Percentiles rank a stretch among this genome's conserved stretches.
These are phyloP conservation scores for Xylaria sp. DNA, from an alignment of 2,329 filamentous ascomycete species.

Conservation along the genomic window DNA sequence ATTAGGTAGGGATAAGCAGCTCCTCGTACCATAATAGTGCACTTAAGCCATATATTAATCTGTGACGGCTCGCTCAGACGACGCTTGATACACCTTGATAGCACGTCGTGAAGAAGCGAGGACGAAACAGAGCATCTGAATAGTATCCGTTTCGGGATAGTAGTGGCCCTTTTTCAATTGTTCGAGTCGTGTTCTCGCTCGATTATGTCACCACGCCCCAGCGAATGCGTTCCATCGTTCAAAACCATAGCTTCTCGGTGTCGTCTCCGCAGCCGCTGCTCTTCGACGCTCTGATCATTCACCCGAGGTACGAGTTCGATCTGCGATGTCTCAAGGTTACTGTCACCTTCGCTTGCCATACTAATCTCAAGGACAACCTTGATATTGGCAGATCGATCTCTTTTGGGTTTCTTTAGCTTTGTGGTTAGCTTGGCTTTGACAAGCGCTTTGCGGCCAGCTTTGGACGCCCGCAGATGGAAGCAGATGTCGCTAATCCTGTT, in stretches of 20 bases:
- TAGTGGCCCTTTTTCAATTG: conserved; percentile 42
- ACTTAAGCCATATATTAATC: too few relatives aligned
- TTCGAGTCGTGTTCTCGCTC: conserved; percentile 66
- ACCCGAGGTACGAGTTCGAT: conserved; percentile 52
- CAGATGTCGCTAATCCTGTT: conserved; percentile 67
- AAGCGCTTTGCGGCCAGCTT: conserved; percentile 63
- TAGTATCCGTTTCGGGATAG: not conserved
- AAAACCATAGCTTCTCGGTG: conserved; percentile 91
- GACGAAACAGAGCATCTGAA: not conserved
- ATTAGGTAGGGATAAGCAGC: not conserved
- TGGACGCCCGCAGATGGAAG: conserved; percentile 60
- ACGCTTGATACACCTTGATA: not conserved
- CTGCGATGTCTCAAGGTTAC: conserved; percentile 47
- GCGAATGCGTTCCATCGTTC: conserved; percentile 82
- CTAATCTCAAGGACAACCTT: conserved; percentile 53
- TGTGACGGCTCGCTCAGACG: not conserved
- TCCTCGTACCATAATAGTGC: not conserved
- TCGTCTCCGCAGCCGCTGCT: conserved; percentile 78
- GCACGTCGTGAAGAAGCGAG: not conserved
- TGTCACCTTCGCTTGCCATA: conserved; percentile 47
- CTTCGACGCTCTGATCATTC: conserved; percentile 69
- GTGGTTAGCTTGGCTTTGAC: conserved; percentile 61
- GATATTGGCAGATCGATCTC: conserved; percentile 47
- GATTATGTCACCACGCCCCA: conserved; percentile 82
- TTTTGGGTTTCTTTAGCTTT: conserved; percentile 46